Evolutionary conservation across 495 filamentous ascomycete genomes (phyloP).

Genomic region (Zalerion maritima): DNA sequence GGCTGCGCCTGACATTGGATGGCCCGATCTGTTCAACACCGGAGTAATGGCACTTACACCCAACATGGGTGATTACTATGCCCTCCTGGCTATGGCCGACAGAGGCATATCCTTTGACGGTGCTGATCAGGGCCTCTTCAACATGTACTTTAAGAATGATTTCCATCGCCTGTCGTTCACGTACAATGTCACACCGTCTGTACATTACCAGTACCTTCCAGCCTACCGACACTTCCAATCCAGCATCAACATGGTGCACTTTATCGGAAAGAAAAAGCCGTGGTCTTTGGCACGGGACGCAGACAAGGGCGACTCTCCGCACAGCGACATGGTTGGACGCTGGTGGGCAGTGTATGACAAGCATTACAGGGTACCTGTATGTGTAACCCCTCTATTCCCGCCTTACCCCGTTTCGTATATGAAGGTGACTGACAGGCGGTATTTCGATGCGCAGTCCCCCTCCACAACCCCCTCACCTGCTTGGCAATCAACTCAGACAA

Average conservation of each 20-base stretch:
- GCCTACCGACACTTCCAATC: slow-evolving; percentile 88
- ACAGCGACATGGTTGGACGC: slow-evolving; percentile 60
- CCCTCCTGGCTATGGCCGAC: slow-evolving; percentile 67
- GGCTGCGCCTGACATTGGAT: slow-evolving; percentile 88
- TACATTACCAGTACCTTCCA: slow-evolving; percentile 87
- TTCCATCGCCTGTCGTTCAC: slow-evolving; percentile 86
- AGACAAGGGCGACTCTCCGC: slow-evolving; percentile 42
- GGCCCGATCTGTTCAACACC: slow-evolving; percentile 97
- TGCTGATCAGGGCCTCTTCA: slow-evolving; percentile 90
- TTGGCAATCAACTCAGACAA: slow-evolving; percentile 1
- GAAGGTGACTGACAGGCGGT: slow-evolving; percentile 5
- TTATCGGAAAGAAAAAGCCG: slow-evolving; percentile 83
- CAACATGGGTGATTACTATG: slow-evolving; percentile 75
- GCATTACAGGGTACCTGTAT: slow-evolving; percentile 51
- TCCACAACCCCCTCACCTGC: slow-evolving; percentile 2
- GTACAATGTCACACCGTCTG: slow-evolving; percentile 93
- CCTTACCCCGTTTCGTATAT: neutral
- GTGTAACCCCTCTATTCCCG: slow-evolving; percentile 8
- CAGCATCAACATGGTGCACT: slow-evolving; percentile 77
- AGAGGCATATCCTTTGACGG: slow-evolving; percentile 90
- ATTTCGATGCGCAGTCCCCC: slow-evolving; percentile 7
- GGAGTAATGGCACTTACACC: slow-evolving; percentile 85
- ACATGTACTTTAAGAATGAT: slow-evolving; percentile 71
- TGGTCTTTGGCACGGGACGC: slow-evolving; percentile 59
- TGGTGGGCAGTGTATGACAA: slow-evolving; percentile 93